Percentiles rank a stretch among this genome's conserved stretches.
phyloP scores from a whole-genome alignment of 1,284 basidiomycete species.

The Pseudozyma pruni region DNA sequence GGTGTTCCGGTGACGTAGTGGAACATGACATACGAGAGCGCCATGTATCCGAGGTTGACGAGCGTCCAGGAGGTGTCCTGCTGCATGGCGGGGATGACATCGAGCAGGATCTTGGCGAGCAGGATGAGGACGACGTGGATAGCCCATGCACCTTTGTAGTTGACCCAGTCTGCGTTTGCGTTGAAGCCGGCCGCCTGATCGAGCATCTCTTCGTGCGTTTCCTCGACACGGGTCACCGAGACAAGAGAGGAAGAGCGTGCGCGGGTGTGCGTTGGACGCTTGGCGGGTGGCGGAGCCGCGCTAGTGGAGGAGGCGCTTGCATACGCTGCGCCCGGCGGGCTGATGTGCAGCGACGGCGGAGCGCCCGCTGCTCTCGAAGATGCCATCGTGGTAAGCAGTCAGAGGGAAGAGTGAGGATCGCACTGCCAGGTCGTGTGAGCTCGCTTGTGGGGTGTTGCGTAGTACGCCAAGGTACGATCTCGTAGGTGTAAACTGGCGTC shows the following conservation, averaged over 20 bases:
- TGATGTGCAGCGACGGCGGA: constrained; percentile 41
- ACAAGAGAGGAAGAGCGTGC: constrained; percentile 63
- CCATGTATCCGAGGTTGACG: constrained; percentile 90
- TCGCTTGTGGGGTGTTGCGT: too few relatives aligned
- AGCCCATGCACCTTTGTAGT: constrained; percentile 95
- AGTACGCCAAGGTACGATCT: too few relatives aligned
- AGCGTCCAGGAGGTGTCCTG: constrained; percentile 96
- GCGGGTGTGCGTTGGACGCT: constrained; percentile 27
- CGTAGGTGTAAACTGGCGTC: too few relatives aligned
- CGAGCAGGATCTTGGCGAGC: constrained; percentile 88
- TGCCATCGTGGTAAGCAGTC: not conserved
- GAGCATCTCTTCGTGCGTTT: constrained; percentile 69
- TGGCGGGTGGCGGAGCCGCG: constrained; percentile 35
- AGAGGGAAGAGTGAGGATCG: too few relatives aligned
- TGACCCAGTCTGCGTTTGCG: constrained; percentile 97
- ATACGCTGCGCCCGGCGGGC: constrained; percentile 29
- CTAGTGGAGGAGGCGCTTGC: constrained; percentile 17
- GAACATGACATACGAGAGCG: constrained; percentile 97
- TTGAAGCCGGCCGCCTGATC: constrained; percentile 72
- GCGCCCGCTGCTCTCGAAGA: constrained; percentile 4
- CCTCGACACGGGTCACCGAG: constrained; percentile 68
- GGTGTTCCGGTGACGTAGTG: constrained; percentile 97
- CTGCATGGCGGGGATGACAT: constrained; percentile 91
- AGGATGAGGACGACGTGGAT: constrained; percentile 95
- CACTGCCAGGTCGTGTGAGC: too few relatives aligned